Base-by-base conservation (phyloP, 768 basidiomycete genomes). In the Polyporus arcularius region DNA sequence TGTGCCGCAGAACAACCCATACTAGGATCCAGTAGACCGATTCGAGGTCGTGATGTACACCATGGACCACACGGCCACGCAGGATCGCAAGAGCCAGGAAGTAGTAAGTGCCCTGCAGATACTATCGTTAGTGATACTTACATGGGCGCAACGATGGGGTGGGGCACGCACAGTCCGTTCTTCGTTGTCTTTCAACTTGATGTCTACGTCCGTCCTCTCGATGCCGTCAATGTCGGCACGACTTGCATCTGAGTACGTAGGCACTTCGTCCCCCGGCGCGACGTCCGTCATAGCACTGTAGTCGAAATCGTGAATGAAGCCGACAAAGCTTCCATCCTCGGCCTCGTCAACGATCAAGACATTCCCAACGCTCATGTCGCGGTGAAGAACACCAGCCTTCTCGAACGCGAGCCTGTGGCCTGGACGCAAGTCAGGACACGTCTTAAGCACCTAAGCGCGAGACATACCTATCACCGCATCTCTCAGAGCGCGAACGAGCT, bases 11-110 rank as follows among this genome's bases (percentile, higher is more conserved):
- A 11, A 62, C 43, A 32, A 62, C 30, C 60, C 61, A 61, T 0
- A 65, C 2, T 9, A 65, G 46, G 6, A 62, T 43, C 64, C 64
- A 62, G 50, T 55, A 65, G 64, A 62, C 57, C 4, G 64, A 62
- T 30, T 65, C 64, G 12, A 65, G 55, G 30, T 65, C 60, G 32
- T 65, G 64, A 5, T 47, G 49, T 3, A 32, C 32, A 18, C 38
- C 12, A 47, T 65, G 64, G 21, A 26, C 21, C 2, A 4, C 32
- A 6, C 11, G 16, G 9, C 10, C 9, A 40, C 12, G 1, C 16
- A 62, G 46, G 16, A 54, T 16, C 12, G 40, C 45, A 2, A 54
- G 39, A 3, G 56, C 61, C 28, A 58, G 52, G 47, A 57, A 62
- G 18, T 56, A 46, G 31, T 28, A 52, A 1, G 60, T 62, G 21